Evolutionary conservation across 2,329 filamentous ascomycete species (phyloP), one percentile per base, ranked within the genome.

Genomic region (Exophiala lecanii-corni): DNA sequence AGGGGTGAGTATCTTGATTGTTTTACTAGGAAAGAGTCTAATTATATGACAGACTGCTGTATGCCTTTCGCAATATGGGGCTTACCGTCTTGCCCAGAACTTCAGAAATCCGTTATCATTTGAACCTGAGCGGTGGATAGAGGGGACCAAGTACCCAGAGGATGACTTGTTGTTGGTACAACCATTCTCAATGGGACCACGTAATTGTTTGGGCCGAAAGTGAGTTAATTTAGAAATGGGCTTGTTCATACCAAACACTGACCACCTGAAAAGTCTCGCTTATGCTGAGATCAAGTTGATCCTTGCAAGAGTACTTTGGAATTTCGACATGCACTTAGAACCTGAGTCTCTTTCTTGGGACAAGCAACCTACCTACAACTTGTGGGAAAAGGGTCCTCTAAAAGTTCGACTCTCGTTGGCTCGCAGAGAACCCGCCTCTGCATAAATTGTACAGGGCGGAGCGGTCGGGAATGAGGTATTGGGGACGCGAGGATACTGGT

Each of bases 131-230:
- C 9, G 33, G 18, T 35, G 33, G 33, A 12, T 35, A n/a, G 9
- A 9, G 3, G 37, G 21, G 7, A 16, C 15, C 3, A 5, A 17
- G 5, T 43, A 19, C 18, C 26, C 6, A 4, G 5, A 32, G n/a
- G 41, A 44, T 26, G 2, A 23, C 15, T 7, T 10, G 19, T 18
- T 21, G 6, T 35, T 34, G 2, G 15, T 39, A 13, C 53, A 55
- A 25, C 43, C 54, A 9, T 55, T 55, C 19, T 44, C 39, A 4
- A 19, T 50, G 10, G 59, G 59, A 2, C 55, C 58, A 3, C 47
- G 58, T 2, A 56, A 53, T 20, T 60, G 57, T 31, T 39, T 60
- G 6, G 58, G 59, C 12, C 57, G 39, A 39, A 59, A 58, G 57
- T 59, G 40, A 41, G 55, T 43, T 9, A 21, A 15, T 18, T 9